Evolutionary conservation across 2,329 filamentous ascomycete genomes (phyloP).

Genomic region (Exophiala spinifera): DNA sequence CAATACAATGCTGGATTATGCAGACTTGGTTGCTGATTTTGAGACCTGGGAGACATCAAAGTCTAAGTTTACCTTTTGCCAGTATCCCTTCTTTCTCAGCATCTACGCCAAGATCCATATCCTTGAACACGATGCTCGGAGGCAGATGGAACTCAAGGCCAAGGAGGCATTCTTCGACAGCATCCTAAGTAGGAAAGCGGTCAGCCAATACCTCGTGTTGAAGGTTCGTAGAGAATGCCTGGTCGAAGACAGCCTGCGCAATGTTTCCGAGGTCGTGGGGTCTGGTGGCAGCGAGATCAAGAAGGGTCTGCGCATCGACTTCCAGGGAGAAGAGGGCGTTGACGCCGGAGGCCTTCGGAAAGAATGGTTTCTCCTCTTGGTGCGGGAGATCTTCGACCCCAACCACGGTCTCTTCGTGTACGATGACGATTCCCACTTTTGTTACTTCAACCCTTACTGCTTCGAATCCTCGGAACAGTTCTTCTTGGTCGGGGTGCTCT

Average conservation of each 20-base stretch:
- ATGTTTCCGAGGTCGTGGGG: slow-evolving; percentile 80
- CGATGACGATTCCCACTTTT: slow-evolving; percentile 84
- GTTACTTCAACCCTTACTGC: slow-evolving; percentile 88
- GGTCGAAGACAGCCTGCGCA: slow-evolving; percentile 61
- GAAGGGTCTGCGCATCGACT: slow-evolving; percentile 81
- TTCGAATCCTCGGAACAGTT: slow-evolving; percentile 91
- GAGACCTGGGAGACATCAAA: slow-evolving; percentile 78
- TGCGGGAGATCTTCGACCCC: slow-evolving; percentile 86
- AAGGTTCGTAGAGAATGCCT: slow-evolving; percentile 74
- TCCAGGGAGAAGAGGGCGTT: slow-evolving; percentile 83
- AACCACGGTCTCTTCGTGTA: slow-evolving; percentile 90
- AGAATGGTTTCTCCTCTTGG: slow-evolving; percentile 88
- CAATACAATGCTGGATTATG: slow-evolving; percentile 78
- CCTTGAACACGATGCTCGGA: slow-evolving; percentile 78
- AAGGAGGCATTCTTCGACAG: slow-evolving; percentile 88
- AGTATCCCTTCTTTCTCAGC: slow-evolving; percentile 87
- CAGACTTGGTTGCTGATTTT: slow-evolving; percentile 82
- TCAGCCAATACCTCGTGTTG: slow-evolving; percentile 75
- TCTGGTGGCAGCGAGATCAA: slow-evolving; percentile 81
- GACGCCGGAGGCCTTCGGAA: slow-evolving; percentile 87
- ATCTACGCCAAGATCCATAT: slow-evolving; percentile 92
- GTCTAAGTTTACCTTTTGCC: slow-evolving; percentile 79
- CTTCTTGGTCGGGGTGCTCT: slow-evolving; percentile 81
- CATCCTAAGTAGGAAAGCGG: slow-evolving; percentile 69
- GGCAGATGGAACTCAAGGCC: slow-evolving; percentile 86